Evolutionary conservation across 2,329 filamentous ascomycete genomes (phyloP), one percentile per base, ranked within the genome.

Genomic region (Xylariaceae sp.): DNA sequence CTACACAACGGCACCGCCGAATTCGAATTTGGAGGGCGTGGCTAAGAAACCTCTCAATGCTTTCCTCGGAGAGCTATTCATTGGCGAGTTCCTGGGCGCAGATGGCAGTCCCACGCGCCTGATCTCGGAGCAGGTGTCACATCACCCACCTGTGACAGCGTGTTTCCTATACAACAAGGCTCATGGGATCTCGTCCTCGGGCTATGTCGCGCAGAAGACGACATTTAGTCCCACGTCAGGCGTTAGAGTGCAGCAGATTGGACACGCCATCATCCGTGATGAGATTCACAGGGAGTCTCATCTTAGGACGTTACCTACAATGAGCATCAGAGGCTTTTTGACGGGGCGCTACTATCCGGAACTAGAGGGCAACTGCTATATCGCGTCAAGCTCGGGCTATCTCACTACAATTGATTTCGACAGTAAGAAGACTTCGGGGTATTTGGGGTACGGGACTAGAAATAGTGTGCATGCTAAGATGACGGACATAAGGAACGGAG

Each of bases 31-130:
- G 24, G 75, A 74, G 5, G 71, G 75, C 11, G 75, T 75, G 3
- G 71, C 76, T 1, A 80, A 78, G 67, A 81, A 81, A 58, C 77
- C 78, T 0, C 62, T 81, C 41, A 80, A 80, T 55, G 75, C 77
- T 1, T 79, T 80, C 46, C 66, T 80, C 1, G 77, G 77, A 0
- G 77, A 80, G 50, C 47, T 79, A 1, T 80, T 79, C 57, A 50
- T 78, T 3, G 76, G 72, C 15, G 64, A 66, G 10, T 67, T 64
- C 49, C 40, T 45, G 37, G 32, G 54, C 7, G 50, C 65, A 21
- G 70, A 75, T 10, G 64, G 21, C 8, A 55, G 56, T 24, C 42
- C 50, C 15, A 66, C 64, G 13, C 55, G 49, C 16, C 51, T 68
- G 1, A 57, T 67, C 6, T 44, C 55, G 16, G 67, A 68, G 46